These are phyloP conservation scores for Ustilago shanxiensis DNA, from an alignment of 1,284 basidiomycete genomes.

Conservation along the genomic window DNA sequence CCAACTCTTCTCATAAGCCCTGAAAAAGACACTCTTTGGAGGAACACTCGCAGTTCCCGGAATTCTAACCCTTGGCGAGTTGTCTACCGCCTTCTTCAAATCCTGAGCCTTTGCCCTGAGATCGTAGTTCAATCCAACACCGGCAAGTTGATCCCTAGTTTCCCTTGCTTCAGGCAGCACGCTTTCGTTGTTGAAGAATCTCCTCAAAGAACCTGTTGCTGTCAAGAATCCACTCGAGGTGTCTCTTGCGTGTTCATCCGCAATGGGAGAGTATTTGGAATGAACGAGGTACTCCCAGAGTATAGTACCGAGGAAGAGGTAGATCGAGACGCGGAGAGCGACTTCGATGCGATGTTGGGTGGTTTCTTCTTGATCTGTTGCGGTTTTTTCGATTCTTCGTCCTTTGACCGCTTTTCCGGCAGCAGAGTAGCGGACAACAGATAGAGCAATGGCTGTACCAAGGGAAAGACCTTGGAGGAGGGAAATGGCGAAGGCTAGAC, in stretches of 20 bases:
- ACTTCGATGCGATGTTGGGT: conserved; percentile 43
- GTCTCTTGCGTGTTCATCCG: conserved; percentile 23
- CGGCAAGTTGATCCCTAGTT: conserved; percentile 14
- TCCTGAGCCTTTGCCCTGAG: conserved; percentile 8
- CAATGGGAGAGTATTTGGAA: conserved; percentile 43
- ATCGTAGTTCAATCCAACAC: conserved; percentile 34
- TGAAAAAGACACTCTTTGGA: conserved; percentile 36
- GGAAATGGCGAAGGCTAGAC: conserved; percentile 21
- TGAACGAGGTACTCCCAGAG: conserved; percentile 51
- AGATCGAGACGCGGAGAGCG: conserved; percentile 26
- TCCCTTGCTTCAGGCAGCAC: conserved; percentile 26
- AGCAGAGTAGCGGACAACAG: conserved; percentile 39
- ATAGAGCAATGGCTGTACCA: conserved; percentile 30
- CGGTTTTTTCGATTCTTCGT: conserved; percentile 43
- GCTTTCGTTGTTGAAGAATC: conserved; percentile 47
- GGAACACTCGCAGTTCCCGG: conserved; percentile 13
- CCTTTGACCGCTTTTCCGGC: conserved; percentile 49
- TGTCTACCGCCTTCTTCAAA: conserved; percentile 13
- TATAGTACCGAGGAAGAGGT: conserved; percentile 34
- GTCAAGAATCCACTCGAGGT: conserved; percentile 40
- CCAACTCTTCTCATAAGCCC: conserved; percentile 27
- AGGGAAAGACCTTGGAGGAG: conserved; percentile 39
- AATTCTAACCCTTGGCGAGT: conserved; percentile 24
- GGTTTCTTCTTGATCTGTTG: conserved; percentile 25
- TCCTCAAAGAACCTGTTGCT: conserved; percentile 24